A percentile compares a stretch with the other conserved stretches of the same genome.
These are phyloP conservation scores for Naganishia kalamii DNA, from an alignment of 768 basidiomycete genomes.

Conservation along the genomic window DNA sequence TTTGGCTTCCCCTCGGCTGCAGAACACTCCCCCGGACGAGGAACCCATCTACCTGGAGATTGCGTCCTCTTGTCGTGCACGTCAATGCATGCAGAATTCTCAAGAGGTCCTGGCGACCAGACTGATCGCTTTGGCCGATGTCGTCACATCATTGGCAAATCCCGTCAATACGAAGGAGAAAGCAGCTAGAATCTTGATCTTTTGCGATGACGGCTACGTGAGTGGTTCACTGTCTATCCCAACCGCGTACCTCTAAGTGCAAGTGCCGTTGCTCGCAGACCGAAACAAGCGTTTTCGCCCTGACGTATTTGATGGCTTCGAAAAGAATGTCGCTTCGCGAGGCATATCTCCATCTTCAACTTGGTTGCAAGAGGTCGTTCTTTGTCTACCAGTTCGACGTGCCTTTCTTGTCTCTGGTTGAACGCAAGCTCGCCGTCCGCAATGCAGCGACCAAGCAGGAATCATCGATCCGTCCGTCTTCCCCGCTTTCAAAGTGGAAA, in stretches of 20 bases:
- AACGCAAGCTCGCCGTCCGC: conserved; percentile 41
- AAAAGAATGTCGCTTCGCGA: conserved; percentile 60
- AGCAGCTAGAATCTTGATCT: conserved; percentile 30
- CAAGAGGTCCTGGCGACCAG: conserved; percentile 13
- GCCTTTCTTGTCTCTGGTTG: conserved; percentile 64
- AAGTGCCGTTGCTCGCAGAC: conserved; percentile 54
- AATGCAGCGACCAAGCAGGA: neutral
- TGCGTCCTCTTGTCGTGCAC: conserved; percentile 16
- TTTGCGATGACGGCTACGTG: conserved; percentile 45
- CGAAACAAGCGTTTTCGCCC: conserved; percentile 79
- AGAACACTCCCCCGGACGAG: neutral
- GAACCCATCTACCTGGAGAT: conserved; percentile 22
- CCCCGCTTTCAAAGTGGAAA: conserved; percentile 20
- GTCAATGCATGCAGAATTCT: neutral
- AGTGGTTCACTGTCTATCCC: neutral
- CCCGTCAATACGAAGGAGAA: conserved; percentile 20
- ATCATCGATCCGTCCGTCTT: conserved; percentile 5
- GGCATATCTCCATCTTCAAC: conserved; percentile 85
- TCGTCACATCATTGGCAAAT: conserved; percentile 7
- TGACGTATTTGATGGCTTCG: conserved; percentile 72
- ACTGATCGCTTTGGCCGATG: conserved; percentile 17
- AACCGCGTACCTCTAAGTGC: neutral
- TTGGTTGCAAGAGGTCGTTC: conserved; percentile 58
- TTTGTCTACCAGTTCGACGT: conserved; percentile 85
- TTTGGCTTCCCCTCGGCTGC: neutral